Conservation (phyloP, 2,329 filamentous ascomycete genomes). For the Ceratocystis diversiconidia region DNA sequence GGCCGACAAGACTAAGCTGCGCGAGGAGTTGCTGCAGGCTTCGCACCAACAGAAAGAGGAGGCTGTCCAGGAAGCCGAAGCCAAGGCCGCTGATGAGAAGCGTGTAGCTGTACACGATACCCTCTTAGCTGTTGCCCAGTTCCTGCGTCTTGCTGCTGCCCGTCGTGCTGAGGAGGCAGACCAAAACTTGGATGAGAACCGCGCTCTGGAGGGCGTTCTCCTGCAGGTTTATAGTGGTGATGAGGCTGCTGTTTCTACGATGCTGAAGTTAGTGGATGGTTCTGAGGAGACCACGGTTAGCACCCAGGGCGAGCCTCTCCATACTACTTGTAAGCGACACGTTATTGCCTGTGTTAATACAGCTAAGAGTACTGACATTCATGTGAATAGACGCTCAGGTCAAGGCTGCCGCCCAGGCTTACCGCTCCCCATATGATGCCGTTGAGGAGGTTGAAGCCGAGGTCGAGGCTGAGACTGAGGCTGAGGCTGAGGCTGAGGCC, state of each 20-base stretch:
- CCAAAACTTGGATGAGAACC: slow-evolving; percentile 53
- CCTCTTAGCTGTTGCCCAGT: slow-evolving; percentile 60
- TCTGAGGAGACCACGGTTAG: slow-evolving; percentile 51
- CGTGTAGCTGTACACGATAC: slow-evolving; percentile 40
- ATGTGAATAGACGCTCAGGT: slow-evolving; percentile 26
- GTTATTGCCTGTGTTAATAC: background rate
- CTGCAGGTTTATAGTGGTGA: slow-evolving; percentile 68
- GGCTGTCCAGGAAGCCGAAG: slow-evolving; percentile 35
- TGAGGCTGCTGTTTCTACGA: slow-evolving; percentile 56
- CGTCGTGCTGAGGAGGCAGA: slow-evolving; percentile 57
- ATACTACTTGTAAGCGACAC: slow-evolving; percentile 53
- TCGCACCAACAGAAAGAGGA: slow-evolving; percentile 41
- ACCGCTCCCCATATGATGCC: slow-evolving; percentile 32
- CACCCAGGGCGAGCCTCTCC: slow-evolving; percentile 48
- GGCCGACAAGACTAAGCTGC: slow-evolving; percentile 44
- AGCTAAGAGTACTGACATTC: background rate
- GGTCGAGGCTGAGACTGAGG: slow-evolving; percentile 20
- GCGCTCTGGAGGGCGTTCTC: slow-evolving; percentile 67
- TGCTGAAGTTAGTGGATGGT: slow-evolving; percentile 64
- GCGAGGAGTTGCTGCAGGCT: slow-evolving; percentile 41
- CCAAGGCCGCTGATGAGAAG: slow-evolving; percentile 29
- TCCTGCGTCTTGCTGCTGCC: slow-evolving; percentile 64
- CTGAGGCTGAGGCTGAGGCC: slow-evolving; percentile 19
- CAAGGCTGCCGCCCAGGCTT: slow-evolving; percentile 36
- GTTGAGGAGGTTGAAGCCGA: slow-evolving; percentile 19